Evolutionary conservation across 2,329 filamentous ascomycete species (phyloP), one percentile per base, ranked within the genome.

Genomic region (Fusarium keratoplasticum): DNA sequence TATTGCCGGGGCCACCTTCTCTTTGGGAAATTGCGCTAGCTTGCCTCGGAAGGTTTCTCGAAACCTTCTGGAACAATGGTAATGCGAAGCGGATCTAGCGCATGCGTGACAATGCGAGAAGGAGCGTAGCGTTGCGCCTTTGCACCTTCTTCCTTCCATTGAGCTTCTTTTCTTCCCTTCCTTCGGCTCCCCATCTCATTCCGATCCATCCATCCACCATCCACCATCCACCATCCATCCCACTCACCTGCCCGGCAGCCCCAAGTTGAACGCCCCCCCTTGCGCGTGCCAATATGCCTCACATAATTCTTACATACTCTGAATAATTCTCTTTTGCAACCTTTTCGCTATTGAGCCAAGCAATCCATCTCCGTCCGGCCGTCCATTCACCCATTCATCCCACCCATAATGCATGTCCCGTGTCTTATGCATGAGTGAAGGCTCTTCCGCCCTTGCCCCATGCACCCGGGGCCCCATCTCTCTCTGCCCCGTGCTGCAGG

Each of bases 11-110:
- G 78, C 73, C 77, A 76, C 75, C 69, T 72, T 69, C 71, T 54
- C 66, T 59, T 68, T 54, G 63, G 75, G 76, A 81, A 71, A 79
- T 80, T 78, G 72, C 64, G 67, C 81, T 82, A 82, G 62, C 81
- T 72, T n/a, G 35, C 35, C 63, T 59, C 64, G 78, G 81, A 77
- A 83, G 77, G 77, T 74, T 83, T 83, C 82, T 77, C 78, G 82
- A 83, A 83, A 76, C 66, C 73, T 79, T 79, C 76, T 78, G 73
- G 76, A 78, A 78, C 68, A 75, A 73, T 70, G 60, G 60, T 70
- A 67, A 74, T 66, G 65, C 62, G 69, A 35, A 59, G 61, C 68
- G 61, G 47, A 74, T 70, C 69, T 74, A 74, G 72, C 69, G 71
- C 59, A 40, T 64, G 52, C 60, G 55, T 70, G 66, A 72, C 60